phyloP scores from a whole-genome alignment of 1,284 basidiomycete species.

The Pterulicium gracile region DNA sequence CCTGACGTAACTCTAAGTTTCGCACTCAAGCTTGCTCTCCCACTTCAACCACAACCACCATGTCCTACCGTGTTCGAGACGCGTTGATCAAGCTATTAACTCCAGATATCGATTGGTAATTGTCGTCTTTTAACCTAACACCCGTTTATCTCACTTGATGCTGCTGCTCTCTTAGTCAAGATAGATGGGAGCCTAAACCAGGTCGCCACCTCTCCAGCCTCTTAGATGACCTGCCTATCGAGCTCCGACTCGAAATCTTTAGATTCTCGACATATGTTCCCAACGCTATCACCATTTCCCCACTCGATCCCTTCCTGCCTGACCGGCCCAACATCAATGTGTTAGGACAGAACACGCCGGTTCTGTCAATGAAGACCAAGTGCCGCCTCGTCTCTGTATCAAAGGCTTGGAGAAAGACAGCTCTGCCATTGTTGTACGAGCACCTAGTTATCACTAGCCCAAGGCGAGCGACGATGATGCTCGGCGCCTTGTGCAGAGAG shows the following conservation, averaged over 20 bases:
- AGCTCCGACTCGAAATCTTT: conserved; percentile 48
- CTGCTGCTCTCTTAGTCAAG: not conserved
- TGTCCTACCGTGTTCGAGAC: not conserved
- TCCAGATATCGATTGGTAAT: not conserved
- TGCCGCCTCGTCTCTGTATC: conserved; percentile 38
- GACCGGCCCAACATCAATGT: conserved; percentile 25
- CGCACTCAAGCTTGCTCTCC: not conserved
- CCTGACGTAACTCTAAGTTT: too few relatives aligned
- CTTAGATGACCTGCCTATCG: conserved; percentile 31
- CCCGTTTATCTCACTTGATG: not conserved
- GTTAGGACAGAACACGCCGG: conserved; percentile 28
- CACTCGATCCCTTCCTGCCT: conserved; percentile 28
- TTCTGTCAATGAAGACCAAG: conserved; percentile 33
- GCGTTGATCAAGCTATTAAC: not conserved
- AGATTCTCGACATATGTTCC: conserved; percentile 41
- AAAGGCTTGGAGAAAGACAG: conserved; percentile 33
- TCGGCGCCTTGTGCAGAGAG: conserved; percentile 20
- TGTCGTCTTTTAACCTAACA: not conserved
- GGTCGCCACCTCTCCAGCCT: not conserved
- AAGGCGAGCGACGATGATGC: conserved; percentile 21
- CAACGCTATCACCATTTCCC: conserved; percentile 24
- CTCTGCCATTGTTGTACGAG: conserved; percentile 34
- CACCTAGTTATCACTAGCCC: conserved; percentile 34
- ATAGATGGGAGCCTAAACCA: not conserved
- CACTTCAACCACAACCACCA: not conserved